Base-by-base conservation (phyloP, 306 rosid genomes). In the Quercus mongolica region DNA sequence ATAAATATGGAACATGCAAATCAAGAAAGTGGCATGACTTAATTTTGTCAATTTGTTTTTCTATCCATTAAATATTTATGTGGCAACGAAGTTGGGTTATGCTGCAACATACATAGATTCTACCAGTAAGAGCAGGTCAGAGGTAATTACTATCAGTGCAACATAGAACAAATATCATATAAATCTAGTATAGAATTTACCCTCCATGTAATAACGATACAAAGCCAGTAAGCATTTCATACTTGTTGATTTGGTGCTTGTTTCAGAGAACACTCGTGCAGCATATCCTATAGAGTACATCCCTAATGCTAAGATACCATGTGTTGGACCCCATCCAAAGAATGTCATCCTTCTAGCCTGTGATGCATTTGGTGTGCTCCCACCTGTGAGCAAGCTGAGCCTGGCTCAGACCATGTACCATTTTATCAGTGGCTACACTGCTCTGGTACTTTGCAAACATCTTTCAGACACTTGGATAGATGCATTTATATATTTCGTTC, bases 351-450 rank as follows among this genome's bases (percentile, higher is more conserved):
- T 94, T 68, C 81, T 94, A 80, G 98, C 98, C 8, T 94, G 98
- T 74, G 98, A 94, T 11, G 97, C 98, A 6, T 94, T 92, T 77
- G 98, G 97, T 11, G 97, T 94, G 71, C 98, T 94, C 56, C 97
- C 97, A 59, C 98, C 97, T 18, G 94, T 92, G 58, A 94, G 98
- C 87, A 94, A 89, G 86, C 84, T 94, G 56, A 92, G 55, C 90
- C 56, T 94, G 74, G 94, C 97, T 10, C 98, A 92, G 85, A 92
- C 98, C 46, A 94, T 94, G 98, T 94, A 94, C 75, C 98, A 94
- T 78, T 94, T 94, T 84, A 94, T 94, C 88, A 94, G 98, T 46
- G 97, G 97, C 78, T 94, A 92, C 63, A 94, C 98, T 46, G 96
- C 98, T 57, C 79, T 94, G 97, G 98, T 94, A 94, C 56, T 28